These are phyloP conservation scores for Pseudoscleropodium purum DNA, from an alignment of 225 moss, liverwort and hornwort genomes.

Conservation along the genomic window DNA sequence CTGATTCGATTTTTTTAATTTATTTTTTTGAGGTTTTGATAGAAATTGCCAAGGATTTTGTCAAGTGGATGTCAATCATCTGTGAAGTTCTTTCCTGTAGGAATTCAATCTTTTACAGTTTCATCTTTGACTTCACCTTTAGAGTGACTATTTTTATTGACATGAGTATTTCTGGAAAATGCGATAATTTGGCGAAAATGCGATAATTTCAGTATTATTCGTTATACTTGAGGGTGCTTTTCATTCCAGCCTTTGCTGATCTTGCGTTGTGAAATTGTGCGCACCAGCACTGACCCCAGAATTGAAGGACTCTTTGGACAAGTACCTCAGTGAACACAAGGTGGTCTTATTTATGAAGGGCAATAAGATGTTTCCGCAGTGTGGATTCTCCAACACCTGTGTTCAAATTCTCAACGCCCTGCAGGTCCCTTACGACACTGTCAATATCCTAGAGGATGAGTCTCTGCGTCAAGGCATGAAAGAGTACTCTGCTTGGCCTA, in stretches of 20 bases:
- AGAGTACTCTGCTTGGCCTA: conserved; percentile 84
- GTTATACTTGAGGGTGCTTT: not conserved
- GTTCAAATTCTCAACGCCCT: conserved; percentile 81
- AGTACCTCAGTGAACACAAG: conserved; percentile 70
- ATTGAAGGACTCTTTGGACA: conserved; percentile 68
- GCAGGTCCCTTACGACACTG: conserved; percentile 69
- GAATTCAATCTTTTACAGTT: not conserved
- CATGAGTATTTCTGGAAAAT: not conserved
- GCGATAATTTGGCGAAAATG: not conserved
- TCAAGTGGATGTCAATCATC: not conserved
- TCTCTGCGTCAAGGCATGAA: conserved; percentile 84
- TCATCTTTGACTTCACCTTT: not conserved
- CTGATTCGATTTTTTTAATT: not conserved
- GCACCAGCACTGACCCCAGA: conserved; percentile 56
- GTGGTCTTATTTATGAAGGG: conserved; percentile 99
- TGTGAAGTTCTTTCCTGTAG: no score
- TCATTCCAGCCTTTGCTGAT: not conserved
- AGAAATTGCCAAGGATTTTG: not conserved
- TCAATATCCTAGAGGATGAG: conserved; percentile 86
- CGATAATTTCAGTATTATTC: not conserved
- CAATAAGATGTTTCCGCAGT: conserved; percentile 92
- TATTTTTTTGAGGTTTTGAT: not conserved
- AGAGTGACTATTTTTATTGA: not conserved
- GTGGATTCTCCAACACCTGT: conserved; percentile 91
- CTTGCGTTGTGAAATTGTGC: not conserved